Evolutionary conservation across 495 filamentous ascomycete genomes (phyloP), one percentile per base, ranked within the genome.

Genomic region (Penicillium goetzii): DNA sequence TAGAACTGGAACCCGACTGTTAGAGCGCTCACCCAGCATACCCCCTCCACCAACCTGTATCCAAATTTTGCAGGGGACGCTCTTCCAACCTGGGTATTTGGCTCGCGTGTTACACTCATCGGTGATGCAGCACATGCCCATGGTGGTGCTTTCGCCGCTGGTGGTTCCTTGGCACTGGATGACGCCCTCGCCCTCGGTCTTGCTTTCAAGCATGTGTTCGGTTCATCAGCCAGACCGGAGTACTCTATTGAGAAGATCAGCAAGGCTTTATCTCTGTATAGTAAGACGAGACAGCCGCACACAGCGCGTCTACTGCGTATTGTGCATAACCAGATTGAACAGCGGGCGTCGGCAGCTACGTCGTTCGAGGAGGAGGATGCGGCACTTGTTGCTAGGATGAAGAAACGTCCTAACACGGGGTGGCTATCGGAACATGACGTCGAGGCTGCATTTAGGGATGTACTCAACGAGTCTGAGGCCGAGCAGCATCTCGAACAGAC

Each of bases 41-140:
- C 77, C 0, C 82, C 80, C 0, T 68, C 73, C 14, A 79, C 78
- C 11, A 73, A 76, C 9, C 63, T 80, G 1, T 83, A 79, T 58
- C 80, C 82, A 1, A 83, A 83, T 61, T 74, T 73, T 32, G 73
- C 76, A 4, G 79, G 77, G 21, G 72, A 74, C 11, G 55, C 74
- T 1, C 68, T 83, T 1, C 63, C 73, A 32, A 80, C 68, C 1
- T 83, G 81, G 82, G 69, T 80, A 4, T 72, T 81, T 32, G 71
- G 70, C 11, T 60, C 71, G 6, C 73, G 75, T 10, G 77, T 74
- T 2, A 81, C 79, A 4, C 67, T 83, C 0, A 72, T 79, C 12
- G 80, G 82, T 9, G 80, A 83, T 56, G 80, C 81, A 15, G 81
- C 81, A 0, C 80, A 84, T 65, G 74, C 82, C 14, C 81, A 84